Conservation (phyloP, 257 asterid species). For the Forsythia viridissima region DNA sequence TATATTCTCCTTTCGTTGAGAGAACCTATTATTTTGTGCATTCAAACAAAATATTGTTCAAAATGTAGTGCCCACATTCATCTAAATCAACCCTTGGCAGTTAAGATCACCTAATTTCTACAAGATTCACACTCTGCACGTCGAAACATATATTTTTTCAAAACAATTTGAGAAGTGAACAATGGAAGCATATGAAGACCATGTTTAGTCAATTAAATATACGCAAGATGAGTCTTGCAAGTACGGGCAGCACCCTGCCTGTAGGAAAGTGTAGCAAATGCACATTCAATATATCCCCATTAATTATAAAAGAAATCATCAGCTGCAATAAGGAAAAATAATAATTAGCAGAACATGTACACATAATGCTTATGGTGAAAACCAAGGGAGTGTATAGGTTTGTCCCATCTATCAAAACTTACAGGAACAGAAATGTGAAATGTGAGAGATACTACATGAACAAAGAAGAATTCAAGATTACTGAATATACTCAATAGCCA, state of each 20-base stretch:
- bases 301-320: neutral
- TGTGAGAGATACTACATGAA: neutral
- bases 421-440: neutral
- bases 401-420: neutral
- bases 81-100: neutral
- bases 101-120: neutral
- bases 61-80: neutral
- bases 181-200: neutral
- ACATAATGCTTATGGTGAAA: neutral
- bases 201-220: neutral
- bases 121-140: neutral
- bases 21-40: neutral
- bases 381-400: neutral
- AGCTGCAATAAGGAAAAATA: neutral
- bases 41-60: neutral
- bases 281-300: neutral
- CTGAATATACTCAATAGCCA: too few species aligned
- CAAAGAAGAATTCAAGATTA: too few species aligned
- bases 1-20: neutral
- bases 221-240: too few species aligned
- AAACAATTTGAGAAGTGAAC: neutral
- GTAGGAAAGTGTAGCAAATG: neutral
- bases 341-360: neutral
- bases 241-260: neutral
- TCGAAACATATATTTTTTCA: neutral